phyloP scores from a whole-genome alignment of 2,329 filamentous ascomycete genomes.

The Fusarium coicis region DNA sequence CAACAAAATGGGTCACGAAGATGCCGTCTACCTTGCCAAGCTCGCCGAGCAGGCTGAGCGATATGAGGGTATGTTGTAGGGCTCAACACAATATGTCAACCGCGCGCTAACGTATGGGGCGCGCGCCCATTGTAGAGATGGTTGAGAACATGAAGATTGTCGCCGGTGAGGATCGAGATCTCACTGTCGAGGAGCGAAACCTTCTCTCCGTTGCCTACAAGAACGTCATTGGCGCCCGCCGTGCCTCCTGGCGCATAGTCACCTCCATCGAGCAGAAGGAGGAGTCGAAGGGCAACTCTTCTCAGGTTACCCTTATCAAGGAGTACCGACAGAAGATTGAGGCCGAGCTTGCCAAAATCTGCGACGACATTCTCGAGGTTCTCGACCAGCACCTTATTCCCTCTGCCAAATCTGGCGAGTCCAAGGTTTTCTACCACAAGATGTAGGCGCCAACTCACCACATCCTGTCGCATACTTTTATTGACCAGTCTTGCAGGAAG shows the following conservation, averaged over 20 bases:
- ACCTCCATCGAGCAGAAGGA: conserved; percentile 99
- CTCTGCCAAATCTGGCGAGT: conserved; percentile 96
- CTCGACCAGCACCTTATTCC: conserved; percentile 93
- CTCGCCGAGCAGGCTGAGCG: conserved; percentile 99
- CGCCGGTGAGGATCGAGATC: conserved; percentile 84
- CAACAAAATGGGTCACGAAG: conserved; percentile 96
- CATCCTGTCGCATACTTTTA: conserved; percentile 75
- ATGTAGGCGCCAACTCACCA: conserved; percentile 82
- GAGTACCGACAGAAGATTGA: conserved; percentile 99
- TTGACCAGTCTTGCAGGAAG: conserved; percentile 72
- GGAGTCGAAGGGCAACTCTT: conserved; percentile 97
- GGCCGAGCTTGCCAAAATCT: conserved; percentile 95
- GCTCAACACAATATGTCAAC: conserved; percentile 7
- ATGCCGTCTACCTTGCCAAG: conserved; percentile 99
- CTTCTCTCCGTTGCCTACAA: conserved; percentile 99
- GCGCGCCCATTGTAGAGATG: conserved; percentile 87
- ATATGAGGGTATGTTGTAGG: conserved; percentile 82
- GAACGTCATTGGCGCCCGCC: conserved; percentile 98
- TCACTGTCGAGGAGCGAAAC: conserved; percentile 97
- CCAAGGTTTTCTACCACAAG: conserved; percentile 99
- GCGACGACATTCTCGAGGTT: conserved; percentile 96
- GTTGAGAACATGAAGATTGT: conserved; percentile 99
- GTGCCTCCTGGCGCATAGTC: conserved; percentile 99
- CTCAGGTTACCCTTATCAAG: conserved; percentile 93
- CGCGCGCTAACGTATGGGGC: conserved; percentile 41